Evolutionary conservation across 345 rosid species (phyloP), one percentile per base, ranked within the genome.

Genomic region (Aegle marmelos): DNA sequence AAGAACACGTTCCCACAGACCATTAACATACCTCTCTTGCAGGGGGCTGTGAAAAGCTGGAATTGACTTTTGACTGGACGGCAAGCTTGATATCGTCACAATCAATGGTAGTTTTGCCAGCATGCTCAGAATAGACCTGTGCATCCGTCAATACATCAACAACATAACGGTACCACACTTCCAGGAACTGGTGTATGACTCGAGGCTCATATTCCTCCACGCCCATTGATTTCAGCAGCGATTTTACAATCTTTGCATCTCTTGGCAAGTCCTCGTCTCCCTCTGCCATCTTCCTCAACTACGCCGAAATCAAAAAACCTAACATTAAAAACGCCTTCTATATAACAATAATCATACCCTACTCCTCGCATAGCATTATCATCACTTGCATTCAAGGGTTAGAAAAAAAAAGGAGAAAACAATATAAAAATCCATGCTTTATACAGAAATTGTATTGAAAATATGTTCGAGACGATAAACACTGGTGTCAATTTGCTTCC

Each of bases 21-120:
- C n/a, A 14, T 22, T 17, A 68, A 62, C 39, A 27, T 82, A 92
- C 99, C 93, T 93, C 99, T 89, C 99, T 80, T 0, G 98, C 93
- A 9, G 98, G 98, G 41, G 99, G 98, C 59, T 96, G 98, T 2
- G 98, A 92, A 88, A 94, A 91, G 89, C 95, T 92, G 86, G 89
- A 91, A 77, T 91, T 93, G 68, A 90, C 94, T 90, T 90, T 94
- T 2, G 99, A 92, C 58, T 90, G 99, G 80, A 90, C 89, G 13
- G 99, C 97, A 9, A 94, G 97, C 85, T 92, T 94, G 70, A 94
- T 89, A 82, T 94, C 99, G 13, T 96, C 99, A 34, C 86, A 84
- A 57, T 96, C 99, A 61, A 94, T 87, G 11, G 90, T 72, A n/a
- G 89, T 27, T 86, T 91, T 96, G 34, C 87, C 93, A 11, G 98